Conservation (phyloP, 148 eudicot species). For the Simmondsia chinensis region DNA sequence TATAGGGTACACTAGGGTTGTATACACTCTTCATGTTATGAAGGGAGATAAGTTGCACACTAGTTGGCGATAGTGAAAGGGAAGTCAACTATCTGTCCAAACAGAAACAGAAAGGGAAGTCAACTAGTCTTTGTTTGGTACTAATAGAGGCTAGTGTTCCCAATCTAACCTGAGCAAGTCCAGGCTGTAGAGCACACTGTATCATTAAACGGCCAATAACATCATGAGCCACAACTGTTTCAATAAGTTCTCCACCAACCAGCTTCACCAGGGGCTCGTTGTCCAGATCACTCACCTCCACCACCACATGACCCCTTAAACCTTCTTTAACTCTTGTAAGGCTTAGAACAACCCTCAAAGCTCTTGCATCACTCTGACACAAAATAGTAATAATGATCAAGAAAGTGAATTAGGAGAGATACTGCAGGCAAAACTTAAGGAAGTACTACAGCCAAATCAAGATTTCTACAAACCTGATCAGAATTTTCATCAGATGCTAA, state of each 20-base stretch:
- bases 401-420: conserved; percentile 1
- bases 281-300: conserved; percentile 94
- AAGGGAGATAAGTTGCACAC: too few species aligned
- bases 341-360: conserved; percentile 88
- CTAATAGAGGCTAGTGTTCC: too few species aligned
- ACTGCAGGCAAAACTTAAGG: not conserved
- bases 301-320: conserved; percentile 90
- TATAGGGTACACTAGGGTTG: too few species aligned
- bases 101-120: not conserved
- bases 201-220: conserved; percentile 96
- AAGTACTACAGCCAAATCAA: not conserved
- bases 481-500: conserved; percentile 95
- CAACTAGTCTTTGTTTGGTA: too few species aligned
- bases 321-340: conserved; percentile 90
- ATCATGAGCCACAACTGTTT: conserved; percentile 96
- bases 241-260: conserved; percentile 85
- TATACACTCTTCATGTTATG: too few species aligned
- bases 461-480: conserved; percentile 52
- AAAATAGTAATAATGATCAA: conserved; percentile 8
- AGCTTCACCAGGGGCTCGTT: conserved; percentile 95
- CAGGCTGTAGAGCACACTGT: conserved; percentile 98
- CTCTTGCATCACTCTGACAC: conserved; percentile 88
- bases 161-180: conserved; percentile 80
- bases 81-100: too few species aligned
- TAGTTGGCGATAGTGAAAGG: too few species aligned